A percentile compares a stretch with the other conserved stretches of the same genome.
These are phyloP conservation scores for Daldinia sp. DNA, from an alignment of 2,329 filamentous ascomycete species.

Conservation along the genomic window DNA sequence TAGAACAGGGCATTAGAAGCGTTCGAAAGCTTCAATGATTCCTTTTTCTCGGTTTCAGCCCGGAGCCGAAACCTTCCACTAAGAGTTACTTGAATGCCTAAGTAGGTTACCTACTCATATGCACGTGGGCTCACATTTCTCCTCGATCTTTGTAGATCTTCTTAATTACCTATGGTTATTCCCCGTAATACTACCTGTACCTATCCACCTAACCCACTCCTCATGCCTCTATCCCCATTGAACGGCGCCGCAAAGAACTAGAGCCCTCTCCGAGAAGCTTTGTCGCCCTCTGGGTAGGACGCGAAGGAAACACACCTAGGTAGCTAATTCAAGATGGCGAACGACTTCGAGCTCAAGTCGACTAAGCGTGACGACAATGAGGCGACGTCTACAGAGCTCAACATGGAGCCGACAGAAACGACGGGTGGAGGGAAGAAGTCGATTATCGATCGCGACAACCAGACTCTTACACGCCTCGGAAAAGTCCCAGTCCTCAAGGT, in stretches of 20 bases:
- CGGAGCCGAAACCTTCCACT: constrained; percentile 11
- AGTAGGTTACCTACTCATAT: too few species aligned
- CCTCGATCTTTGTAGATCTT: neutral
- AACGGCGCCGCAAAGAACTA: neutral
- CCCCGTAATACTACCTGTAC: neutral
- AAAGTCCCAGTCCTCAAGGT: constrained; percentile 35
- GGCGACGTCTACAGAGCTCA: constrained; percentile 13
- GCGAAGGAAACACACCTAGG: neutral
- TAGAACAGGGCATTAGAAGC: neutral
- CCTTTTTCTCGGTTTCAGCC: constrained; percentile 12
- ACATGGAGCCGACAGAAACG: constrained; percentile 6
- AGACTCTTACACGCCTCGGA: constrained; percentile 25
- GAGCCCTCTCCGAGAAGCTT: neutral
- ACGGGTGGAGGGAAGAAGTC: constrained; percentile 4
- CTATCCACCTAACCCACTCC: neutral
- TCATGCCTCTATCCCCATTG: neutral
- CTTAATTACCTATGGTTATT: neutral
- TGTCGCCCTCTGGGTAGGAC: neutral
- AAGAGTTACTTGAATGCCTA: too few species aligned
- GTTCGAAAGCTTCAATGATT: constrained; percentile 2
- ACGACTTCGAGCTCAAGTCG: constrained; percentile 19
- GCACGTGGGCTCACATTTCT: neutral
- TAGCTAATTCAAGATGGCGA: constrained; percentile 11
- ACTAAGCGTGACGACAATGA: constrained; percentile 5
- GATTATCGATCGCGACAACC: constrained; percentile 25